A percentile compares a stretch with the other conserved stretches of the same genome.
Evolutionary conservation across 2,329 filamentous ascomycete species (phyloP).

Genomic region (Aspergillus unguis): DNA sequence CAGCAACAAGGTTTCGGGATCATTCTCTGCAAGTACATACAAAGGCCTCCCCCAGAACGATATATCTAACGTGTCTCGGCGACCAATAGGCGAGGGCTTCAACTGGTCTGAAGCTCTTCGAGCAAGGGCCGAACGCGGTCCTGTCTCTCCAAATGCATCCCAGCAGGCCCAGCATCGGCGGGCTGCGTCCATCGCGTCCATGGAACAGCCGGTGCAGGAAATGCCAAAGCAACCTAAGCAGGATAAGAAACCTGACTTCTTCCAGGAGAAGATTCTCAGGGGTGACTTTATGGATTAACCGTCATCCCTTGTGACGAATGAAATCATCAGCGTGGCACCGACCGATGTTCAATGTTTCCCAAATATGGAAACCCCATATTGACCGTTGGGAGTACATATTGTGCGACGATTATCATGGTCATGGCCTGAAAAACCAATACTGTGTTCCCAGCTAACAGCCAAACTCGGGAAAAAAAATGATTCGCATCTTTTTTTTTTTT

Average conservation of each 20-base stretch:
- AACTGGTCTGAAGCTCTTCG: constrained; percentile 97
- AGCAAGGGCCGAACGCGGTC: constrained; percentile 78
- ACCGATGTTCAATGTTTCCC: background rate
- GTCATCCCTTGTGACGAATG: background rate
- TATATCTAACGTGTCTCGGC: constrained; percentile 44
- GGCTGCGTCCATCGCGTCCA: constrained; percentile 47
- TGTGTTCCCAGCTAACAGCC: background rate
- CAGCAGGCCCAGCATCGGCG: constrained; percentile 45
- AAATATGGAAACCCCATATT: background rate
- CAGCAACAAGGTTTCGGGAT: constrained; percentile 19
- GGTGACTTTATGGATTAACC: constrained; percentile 93
- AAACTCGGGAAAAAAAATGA: background rate
- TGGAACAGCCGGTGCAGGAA: constrained; percentile 53
- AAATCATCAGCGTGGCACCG: background rate
- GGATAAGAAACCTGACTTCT: constrained; percentile 83
- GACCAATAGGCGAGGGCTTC: constrained; percentile 77
- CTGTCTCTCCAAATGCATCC: constrained; percentile 29
- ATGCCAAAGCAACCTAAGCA: constrained; percentile 48
- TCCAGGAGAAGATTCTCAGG: constrained; percentile 95
- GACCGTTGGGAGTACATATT: background rate
- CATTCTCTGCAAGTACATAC: constrained; percentile 37
- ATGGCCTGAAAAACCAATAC: background rate
- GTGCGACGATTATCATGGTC: background rate
- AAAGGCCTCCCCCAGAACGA: constrained; percentile 34
- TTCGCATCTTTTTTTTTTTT: background rate